Base-by-base conservation (phyloP, 495 filamentous ascomycete species). In the Coniosporium apollinis region DNA sequence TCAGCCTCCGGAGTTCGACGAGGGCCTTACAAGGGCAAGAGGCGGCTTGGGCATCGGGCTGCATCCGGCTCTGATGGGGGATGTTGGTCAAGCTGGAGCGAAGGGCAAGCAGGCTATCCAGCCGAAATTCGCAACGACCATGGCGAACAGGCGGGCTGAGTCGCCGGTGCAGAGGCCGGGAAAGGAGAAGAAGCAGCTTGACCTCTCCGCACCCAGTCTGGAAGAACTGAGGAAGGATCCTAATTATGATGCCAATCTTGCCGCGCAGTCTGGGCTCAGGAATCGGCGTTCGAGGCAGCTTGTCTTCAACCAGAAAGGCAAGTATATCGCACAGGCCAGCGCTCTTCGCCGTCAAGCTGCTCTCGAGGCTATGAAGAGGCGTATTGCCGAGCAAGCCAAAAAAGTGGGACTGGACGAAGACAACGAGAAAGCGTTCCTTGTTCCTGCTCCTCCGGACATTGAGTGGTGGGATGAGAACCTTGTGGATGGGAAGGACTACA, bases 401-500 rank as follows among this genome's bases (percentile, higher is more conserved):
- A 86, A 82, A 45, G 80, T 76, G 8, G 80, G 83, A 34, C 74
- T 94, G 42, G 86, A 96, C 47, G 91, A 96, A 49, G 86, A 87
- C 37, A 72, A 76, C 30, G 87, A 96, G 55, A 93, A 91, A 56
- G 74, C 78, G 19, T 94, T 84, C 49, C 50, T 85, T 8, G 70
- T 94, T 21, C 74, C 82, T 41, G 68, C 67, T 19, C 87, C 89
- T 1, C 87, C 91, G 5, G 76, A 79, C 14, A 65, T 94, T 26
- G 89, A 99, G 56, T 99, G 91, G 91, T 96, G 91, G 91, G 89
- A 99, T 45, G 85, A 94, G 57, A 76, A 70, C 2, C 58, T 96
- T 5, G 65, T 94, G 17, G 67, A 74, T 28, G 80, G 75, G 13
- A 66, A 67, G 24, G 73, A 69, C 36, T 94, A 94, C 54, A 61